Conservation (phyloP, 345 rosid species). For the Hypericum androsaemum region DNA sequence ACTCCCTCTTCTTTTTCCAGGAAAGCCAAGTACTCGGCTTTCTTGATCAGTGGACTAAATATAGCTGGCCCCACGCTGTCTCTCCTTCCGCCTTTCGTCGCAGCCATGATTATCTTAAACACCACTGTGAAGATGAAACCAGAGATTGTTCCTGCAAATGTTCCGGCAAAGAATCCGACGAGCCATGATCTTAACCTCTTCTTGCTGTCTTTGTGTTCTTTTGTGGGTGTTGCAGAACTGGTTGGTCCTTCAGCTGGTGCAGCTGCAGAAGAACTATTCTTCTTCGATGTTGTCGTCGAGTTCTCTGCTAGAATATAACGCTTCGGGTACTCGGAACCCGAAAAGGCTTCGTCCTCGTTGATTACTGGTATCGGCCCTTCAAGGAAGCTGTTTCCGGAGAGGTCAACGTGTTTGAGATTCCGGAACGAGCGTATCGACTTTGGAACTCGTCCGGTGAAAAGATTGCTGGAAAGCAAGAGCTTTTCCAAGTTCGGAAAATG, state of each 20-base stretch:
- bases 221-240: neutral
- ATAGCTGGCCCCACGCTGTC: constrained; percentile 48
- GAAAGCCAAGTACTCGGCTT: constrained; percentile 69
- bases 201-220: constrained; percentile 14
- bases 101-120: constrained; percentile 42
- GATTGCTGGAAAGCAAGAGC: constrained; percentile 67
- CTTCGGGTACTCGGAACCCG: constrained; percentile 32
- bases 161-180: constrained; percentile 57
- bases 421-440: constrained; percentile 50
- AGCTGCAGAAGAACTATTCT: constrained; percentile 12
- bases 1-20: constrained; percentile 62
- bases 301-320: constrained; percentile 51
- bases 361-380: constrained; percentile 47
- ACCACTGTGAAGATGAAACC: constrained; percentile 58
- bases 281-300: neutral
- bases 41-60: constrained; percentile 72
- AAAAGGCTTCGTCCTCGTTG: constrained; percentile 29
- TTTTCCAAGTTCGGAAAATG: constrained; percentile 61
- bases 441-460: constrained; percentile 68
- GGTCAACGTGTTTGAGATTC: constrained; percentile 61
- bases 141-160: constrained; percentile 45
- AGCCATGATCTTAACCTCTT: constrained; percentile 50
- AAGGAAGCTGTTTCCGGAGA: constrained; percentile 60
- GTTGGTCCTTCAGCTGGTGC: constrained; percentile 17
- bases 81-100: constrained; percentile 39